Percentiles rank a stretch among this genome's conserved stretches.
These are phyloP conservation scores for Ophiostoma populinum DNA, from an alignment of 2,329 filamentous ascomycete species.

Conservation along the genomic window DNA sequence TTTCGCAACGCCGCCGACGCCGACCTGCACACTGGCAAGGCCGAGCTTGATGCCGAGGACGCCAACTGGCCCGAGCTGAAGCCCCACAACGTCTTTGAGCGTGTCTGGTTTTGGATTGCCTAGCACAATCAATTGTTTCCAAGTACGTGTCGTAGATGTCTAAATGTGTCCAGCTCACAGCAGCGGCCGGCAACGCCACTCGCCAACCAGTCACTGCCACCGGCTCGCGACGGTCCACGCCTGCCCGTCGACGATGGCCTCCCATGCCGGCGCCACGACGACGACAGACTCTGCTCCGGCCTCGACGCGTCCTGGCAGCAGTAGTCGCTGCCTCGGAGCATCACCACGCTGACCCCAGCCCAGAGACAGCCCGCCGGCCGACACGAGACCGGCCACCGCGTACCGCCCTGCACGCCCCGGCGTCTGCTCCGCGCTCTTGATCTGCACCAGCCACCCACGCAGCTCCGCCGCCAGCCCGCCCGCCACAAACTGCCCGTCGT, in stretches of 20 bases:
- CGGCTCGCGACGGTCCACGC: constrained; percentile 14
- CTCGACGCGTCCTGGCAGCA: too few species aligned
- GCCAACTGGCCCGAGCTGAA: constrained; percentile 20
- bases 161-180: too few species aligned
- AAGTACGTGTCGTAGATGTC: too few species aligned
- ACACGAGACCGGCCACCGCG: too few species aligned
- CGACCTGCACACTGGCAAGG: constrained; percentile 42
- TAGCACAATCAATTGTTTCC: too few species aligned
- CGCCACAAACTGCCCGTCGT: constrained; percentile 19
- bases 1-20: constrained; percentile 25
- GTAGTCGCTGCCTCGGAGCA: too few species aligned
- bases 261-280: constrained; percentile 14
- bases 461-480: constrained; percentile 25
- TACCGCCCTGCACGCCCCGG: neutral
- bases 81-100: constrained; percentile 33
- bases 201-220: too few species aligned
- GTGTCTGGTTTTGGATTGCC: constrained; percentile 31
- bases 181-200: too few species aligned
- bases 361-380: too few species aligned
- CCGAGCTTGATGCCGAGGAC: constrained; percentile 34
- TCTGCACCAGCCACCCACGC: constrained; percentile 27
- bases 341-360: too few species aligned
- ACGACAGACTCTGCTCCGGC: constrained; percentile 11
- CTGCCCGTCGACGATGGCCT: constrained; percentile 9
- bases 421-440: constrained; percentile 17